phyloP scores from a whole-genome alignment of 345 rosid species.

The Brassica carinata region DNA sequence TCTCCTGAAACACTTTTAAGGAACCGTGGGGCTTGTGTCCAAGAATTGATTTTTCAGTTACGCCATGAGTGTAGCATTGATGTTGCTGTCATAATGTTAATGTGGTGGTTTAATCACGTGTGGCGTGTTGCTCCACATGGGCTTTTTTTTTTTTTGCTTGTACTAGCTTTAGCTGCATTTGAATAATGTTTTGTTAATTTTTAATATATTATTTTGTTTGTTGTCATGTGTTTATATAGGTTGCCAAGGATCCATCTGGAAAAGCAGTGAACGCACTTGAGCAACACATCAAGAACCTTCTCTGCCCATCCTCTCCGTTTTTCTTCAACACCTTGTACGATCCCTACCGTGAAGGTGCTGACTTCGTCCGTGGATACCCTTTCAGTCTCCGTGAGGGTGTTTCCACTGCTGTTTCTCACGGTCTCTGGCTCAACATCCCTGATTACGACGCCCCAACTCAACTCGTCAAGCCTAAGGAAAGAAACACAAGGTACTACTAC shows the following conservation, averaged over 20 bases:
- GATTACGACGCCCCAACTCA: slow-evolving; percentile 96
- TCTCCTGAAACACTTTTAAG: slow-evolving; percentile 21
- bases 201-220: not conserved
- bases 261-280: slow-evolving; percentile 83
- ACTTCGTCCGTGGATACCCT: slow-evolving; percentile 92
- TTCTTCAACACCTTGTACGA: slow-evolving; percentile 93
- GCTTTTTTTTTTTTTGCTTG: not conserved
- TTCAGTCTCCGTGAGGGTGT: slow-evolving; percentile 95
- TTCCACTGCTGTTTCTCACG: slow-evolving; percentile 83
- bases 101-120: slow-evolving; percentile 31
- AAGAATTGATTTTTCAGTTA: slow-evolving; percentile 25
- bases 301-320: slow-evolving; percentile 74
- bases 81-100: slow-evolving; percentile 19
- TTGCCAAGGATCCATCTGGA: slow-evolving; percentile 86
- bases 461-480: slow-evolving; percentile 90
- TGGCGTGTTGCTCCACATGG: slow-evolving; percentile 23
- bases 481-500: slow-evolving; percentile 63
- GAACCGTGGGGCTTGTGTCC: slow-evolving; percentile 5
- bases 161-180: not conserved
- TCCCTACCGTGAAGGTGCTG: slow-evolving; percentile 82
- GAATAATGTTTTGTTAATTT: not conserved
- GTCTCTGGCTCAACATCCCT: slow-evolving; percentile 96
- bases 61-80: slow-evolving; percentile 33
- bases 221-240: slow-evolving; percentile 52
- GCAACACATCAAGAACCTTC: slow-evolving; percentile 87